phyloP scores from a whole-genome alignment of 805 yeast species.

The Clavispora santaluciae region DNA sequence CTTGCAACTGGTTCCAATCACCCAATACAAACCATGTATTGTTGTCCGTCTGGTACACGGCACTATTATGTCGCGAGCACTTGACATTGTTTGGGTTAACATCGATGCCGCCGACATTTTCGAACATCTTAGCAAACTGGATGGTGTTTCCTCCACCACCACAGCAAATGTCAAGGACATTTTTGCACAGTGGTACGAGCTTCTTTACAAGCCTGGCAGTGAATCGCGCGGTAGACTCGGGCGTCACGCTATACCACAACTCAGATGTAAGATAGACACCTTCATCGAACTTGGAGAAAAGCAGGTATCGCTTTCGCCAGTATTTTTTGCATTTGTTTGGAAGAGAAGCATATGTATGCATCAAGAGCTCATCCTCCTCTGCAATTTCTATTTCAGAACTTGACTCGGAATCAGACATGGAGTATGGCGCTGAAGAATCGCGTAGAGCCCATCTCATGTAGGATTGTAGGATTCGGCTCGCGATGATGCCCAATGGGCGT shows the following conservation, averaged over 20 bases:
- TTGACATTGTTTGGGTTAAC: conserved; percentile 52
- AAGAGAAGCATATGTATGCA: conserved; percentile 35
- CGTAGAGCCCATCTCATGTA: no score
- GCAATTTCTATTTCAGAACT: conserved; percentile 10
- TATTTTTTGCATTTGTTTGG: conserved; percentile 44
- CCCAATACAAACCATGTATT: conserved; percentile 47
- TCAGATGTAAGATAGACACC: conserved; percentile 68
- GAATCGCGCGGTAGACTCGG: conserved; percentile 65
- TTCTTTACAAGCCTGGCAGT: conserved; percentile 49
- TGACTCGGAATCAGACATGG: conserved; percentile 2
- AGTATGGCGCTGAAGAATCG: no score
- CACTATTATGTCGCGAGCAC: conserved; percentile 64
- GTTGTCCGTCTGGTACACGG: conserved; percentile 52
- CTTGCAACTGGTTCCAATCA: conserved; percentile 41
- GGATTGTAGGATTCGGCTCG: no score
- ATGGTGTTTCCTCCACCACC: conserved; percentile 89
- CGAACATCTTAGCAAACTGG: conserved; percentile 62
- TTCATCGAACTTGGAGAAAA: conserved; percentile 62
- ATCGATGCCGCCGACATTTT: conserved; percentile 59
- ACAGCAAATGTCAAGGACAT: conserved; percentile 65
- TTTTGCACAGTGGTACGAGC: conserved; percentile 45
- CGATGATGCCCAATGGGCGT: no score
- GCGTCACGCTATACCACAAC: conserved; percentile 86
- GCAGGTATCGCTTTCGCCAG: conserved; percentile 56
- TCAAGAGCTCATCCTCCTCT: conserved; percentile 26